Conservation (phyloP, 371 early-diverging fungal species). For the Lichtheimia ramosa region DNA sequence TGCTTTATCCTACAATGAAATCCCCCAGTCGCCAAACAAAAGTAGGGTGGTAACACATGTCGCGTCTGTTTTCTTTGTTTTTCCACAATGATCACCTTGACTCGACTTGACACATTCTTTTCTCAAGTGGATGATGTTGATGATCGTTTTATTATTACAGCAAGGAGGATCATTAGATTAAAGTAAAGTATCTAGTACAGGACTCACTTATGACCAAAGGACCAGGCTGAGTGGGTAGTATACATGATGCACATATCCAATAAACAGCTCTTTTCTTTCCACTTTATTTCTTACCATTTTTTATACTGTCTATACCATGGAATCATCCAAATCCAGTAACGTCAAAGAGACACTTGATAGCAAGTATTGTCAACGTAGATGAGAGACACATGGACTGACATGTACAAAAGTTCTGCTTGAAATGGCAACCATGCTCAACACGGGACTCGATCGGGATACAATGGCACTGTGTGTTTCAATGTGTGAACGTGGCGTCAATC, state of each 20-base stretch:
- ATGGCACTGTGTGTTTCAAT: conserved; percentile 71
- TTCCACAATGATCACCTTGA: too few relatives aligned
- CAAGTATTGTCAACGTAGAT: conserved; percentile 6
- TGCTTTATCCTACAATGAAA: too few relatives aligned
- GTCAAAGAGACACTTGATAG: conserved; percentile 27
- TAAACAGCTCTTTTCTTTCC: neutral
- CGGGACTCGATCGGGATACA: conserved; percentile 72
- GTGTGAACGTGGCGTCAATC: conserved; percentile 79
- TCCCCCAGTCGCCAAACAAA: too few relatives aligned
- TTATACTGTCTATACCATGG: neutral
- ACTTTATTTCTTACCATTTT: neutral
- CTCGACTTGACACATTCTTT: too few relatives aligned
- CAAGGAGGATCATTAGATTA: too few relatives aligned
- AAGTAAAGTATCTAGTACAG: too few relatives aligned
- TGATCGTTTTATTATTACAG: too few relatives aligned
- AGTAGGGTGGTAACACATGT: too few relatives aligned
- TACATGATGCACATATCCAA: neutral
- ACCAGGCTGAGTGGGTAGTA: conserved; percentile 5
- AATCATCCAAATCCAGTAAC: conserved; percentile 1
- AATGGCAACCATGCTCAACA: conserved; percentile 68
- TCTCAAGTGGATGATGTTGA: too few relatives aligned
- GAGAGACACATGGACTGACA: neutral
- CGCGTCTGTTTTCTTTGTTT: too few relatives aligned
- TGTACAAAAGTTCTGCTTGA: conserved; percentile 42
- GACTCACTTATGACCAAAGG: too few relatives aligned